phyloP scores from a whole-genome alignment of 371 early-diverging fungal genomes.

The Mucor ambiguus region DNA sequence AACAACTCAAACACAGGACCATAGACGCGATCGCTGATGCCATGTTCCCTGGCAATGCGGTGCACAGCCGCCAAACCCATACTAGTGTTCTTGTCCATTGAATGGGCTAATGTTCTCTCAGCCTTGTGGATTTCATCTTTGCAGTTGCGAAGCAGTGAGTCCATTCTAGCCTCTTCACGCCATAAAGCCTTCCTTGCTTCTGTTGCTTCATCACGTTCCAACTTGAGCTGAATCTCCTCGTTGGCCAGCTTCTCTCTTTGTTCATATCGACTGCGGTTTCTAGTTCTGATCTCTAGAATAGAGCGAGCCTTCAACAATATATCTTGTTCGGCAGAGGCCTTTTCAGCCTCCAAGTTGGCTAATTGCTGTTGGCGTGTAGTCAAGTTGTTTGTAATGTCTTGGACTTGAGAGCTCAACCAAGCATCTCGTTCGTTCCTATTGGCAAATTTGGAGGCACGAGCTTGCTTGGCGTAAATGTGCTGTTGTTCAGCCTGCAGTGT shows the following conservation, averaged over 20 bases:
- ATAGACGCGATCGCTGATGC: constrained; percentile 73
- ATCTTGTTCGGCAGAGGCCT: constrained; percentile 21
- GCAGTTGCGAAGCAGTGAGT: constrained; percentile 65
- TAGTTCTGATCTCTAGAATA: constrained; percentile 49
- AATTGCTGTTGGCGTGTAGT: constrained; percentile 55
- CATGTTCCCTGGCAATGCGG: constrained; percentile 63
- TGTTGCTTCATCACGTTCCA: constrained; percentile 65
- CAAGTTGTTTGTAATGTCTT: constrained; percentile 56
- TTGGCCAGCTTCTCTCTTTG: constrained; percentile 36
- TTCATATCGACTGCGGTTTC: constrained; percentile 41
- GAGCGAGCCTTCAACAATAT: constrained; percentile 35
- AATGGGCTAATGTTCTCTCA: constrained; percentile 71
- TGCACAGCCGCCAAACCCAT: constrained; percentile 76
- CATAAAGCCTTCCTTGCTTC: constrained; percentile 85
- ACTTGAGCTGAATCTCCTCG: constrained; percentile 27
- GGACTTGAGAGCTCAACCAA: constrained; percentile 75
- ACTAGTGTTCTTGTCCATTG: constrained; percentile 81
- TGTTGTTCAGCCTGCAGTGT: constrained; percentile 53
- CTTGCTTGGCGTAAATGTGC: constrained; percentile 80
- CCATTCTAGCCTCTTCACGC: constrained; percentile 87
- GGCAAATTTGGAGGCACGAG: constrained; percentile 76
- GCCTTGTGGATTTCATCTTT: constrained; percentile 77
- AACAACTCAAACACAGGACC: constrained; percentile 95
- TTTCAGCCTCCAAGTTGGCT: constrained; percentile 34
- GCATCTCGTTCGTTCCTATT: constrained; percentile 73